Percentiles rank a stretch among this genome's conserved stretches.
These are phyloP conservation scores for Cryptosporidium ryanae DNA, from an alignment of 169 alveolate genomes.

Conservation along the genomic window DNA sequence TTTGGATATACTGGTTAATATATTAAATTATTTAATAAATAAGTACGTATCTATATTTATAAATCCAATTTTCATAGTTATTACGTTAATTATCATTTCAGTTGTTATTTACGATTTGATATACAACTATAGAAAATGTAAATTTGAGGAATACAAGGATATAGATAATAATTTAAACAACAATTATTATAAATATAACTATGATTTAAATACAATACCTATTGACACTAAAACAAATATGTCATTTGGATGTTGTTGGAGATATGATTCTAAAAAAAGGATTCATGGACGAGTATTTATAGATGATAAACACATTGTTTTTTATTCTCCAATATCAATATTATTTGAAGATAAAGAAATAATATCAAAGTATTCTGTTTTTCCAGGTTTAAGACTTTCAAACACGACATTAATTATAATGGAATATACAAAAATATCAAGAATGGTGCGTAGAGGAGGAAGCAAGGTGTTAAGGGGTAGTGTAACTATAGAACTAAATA, in stretches of 20 bases:
- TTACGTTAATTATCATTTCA: neutral
- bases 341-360: constrained; percentile 6
- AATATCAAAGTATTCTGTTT: constrained; percentile 3
- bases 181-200: too few species aligned
- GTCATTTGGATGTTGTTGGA: constrained; percentile 74
- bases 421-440: constrained; percentile 57
- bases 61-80: constrained; percentile 1
- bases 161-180: too few species aligned
- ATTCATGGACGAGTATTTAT: constrained; percentile 63
- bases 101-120: neutral
- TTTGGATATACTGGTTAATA: neutral
- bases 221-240: neutral
- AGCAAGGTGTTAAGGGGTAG: constrained; percentile 71
- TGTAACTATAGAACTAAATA: constrained; percentile 44
- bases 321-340: constrained; percentile 37
- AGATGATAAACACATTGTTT: constrained; percentile 16
- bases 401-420: constrained; percentile 21
- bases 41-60: constrained; percentile 10
- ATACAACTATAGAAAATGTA: neutral
- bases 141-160: too few species aligned
- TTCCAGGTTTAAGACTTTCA: constrained; percentile 35
- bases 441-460: constrained; percentile 70
- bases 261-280: constrained; percentile 71
- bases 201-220: neutral
- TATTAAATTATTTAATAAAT: neutral